Evolutionary conservation across 1,284 basidiomycete genomes (phyloP).

Genomic region (Ustilago esculenta): DNA sequence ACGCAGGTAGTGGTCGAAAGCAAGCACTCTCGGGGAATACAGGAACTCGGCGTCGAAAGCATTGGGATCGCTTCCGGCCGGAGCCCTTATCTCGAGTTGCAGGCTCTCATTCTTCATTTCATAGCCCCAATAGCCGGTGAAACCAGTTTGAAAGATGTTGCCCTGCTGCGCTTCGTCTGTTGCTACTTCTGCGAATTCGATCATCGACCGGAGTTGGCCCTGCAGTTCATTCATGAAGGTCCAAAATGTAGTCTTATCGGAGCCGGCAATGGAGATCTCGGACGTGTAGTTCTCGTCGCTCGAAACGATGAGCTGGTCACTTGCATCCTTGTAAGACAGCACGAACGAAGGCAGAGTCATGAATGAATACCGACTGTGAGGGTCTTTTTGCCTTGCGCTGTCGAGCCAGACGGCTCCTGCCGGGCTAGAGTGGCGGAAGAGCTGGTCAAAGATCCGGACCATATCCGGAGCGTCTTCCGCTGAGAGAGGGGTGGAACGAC

Average conservation of each 20-base stretch:
- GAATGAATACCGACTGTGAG: constrained; percentile 54
- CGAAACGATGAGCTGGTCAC: constrained; percentile 11
- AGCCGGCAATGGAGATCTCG: neutral
- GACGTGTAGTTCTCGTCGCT: constrained; percentile 3
- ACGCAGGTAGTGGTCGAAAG: constrained; percentile 65
- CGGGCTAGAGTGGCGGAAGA: constrained; percentile 56
- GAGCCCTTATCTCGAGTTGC: constrained; percentile 23
- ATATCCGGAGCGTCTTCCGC: constrained; percentile 10
- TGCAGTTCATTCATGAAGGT: constrained; percentile 54
- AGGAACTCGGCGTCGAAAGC: constrained; percentile 67
- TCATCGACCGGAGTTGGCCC: constrained; percentile 10
- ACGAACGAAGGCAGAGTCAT: constrained; percentile 59
- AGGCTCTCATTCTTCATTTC: constrained; percentile 72
- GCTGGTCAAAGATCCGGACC: constrained; percentile 68
- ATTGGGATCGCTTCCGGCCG: neutral
- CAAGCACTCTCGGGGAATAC: constrained; percentile 68
- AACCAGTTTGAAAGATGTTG: constrained; percentile 69
- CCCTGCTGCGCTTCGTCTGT: constrained; percentile 13
- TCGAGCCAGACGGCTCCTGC: constrained; percentile 71
- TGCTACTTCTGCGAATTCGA: no score
- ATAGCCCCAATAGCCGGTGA: constrained; percentile 72
- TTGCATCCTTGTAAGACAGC: constrained; percentile 50
- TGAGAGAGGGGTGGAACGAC: constrained; percentile 37
- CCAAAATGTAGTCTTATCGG: constrained; percentile 47
- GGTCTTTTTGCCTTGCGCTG: constrained; percentile 62